Base-by-base conservation (phyloP, 441 rosid genomes). In the Aquilaria agallochum region DNA sequence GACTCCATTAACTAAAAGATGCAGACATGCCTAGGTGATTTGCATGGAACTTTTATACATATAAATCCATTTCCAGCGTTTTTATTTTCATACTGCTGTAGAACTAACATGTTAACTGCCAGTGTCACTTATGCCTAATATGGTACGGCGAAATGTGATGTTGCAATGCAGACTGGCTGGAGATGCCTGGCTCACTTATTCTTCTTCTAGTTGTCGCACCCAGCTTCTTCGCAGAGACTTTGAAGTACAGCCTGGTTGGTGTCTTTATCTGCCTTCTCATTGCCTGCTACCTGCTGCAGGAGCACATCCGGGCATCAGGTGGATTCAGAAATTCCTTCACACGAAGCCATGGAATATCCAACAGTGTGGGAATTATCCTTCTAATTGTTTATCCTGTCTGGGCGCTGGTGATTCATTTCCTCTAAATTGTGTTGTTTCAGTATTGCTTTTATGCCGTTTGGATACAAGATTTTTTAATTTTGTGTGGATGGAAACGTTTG, bases 301-400 rank as follows among this genome's bases (percentile, higher is more conserved):
- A 93, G 65, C 96, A 93, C 78, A 83, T 93, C 60, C 74, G 92
- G 50, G 96, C 92, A 36, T 77, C 96, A 0, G 98, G 95, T 5
- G 97, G 98, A 54, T 86, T 93, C 79, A 79, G 95, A 70, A 86
- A 88, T 48, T 83, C 97, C 8, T 85, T 93, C 67, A 88, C 95
- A 4, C 89, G 77, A 58, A 63, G 81, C 32, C 85, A 88, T 44
- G 96, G 97, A 55, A 75, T 88, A 51, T 88, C 97, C 44, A 93
- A 88, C 85, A 90, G 95, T 1, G 0, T 85, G 13, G 97, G 98
- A 47, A 88, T 93, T 68, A 68, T 88, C 53, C 78, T 93, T 68
- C 79, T 93, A 30, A 11, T 93, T 52, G 93, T 78, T 59, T 93
- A 82, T 72, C 98, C 97, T 33, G 72, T 85, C 47, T 93, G 96